Conservation (phyloP, 495 filamentous ascomycete genomes). For the Penicillium psychrofluorescens region DNA sequence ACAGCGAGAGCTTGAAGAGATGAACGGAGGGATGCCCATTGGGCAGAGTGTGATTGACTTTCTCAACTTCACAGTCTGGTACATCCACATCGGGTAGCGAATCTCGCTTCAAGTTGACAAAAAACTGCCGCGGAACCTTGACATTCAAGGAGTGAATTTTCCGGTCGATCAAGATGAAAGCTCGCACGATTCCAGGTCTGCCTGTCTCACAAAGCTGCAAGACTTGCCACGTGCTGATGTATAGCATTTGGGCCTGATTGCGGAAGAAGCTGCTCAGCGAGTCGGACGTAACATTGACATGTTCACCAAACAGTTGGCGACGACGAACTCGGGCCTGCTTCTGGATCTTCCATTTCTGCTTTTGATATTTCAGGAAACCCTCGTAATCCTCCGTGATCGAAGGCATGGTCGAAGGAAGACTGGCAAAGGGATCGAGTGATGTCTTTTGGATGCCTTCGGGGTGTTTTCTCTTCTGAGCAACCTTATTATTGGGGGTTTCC, state of each 20-base stretch:
- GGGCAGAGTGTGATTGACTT: conserved; percentile 83
- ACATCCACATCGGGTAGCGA: conserved; percentile 88
- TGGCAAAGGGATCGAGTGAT: conserved; percentile 71
- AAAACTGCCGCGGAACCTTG: conserved; percentile 82
- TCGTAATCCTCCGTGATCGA: conserved; percentile 78
- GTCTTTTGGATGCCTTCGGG: conserved; percentile 57
- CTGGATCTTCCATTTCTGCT: conserved; percentile 98
- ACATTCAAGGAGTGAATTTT: conserved; percentile 85
- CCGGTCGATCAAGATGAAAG: conserved; percentile 86
- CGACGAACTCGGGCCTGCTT: conserved; percentile 83
- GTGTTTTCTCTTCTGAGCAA: conserved; percentile 76
- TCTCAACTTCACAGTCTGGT: conserved; percentile 78
- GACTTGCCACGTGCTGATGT: conserved; percentile 89
- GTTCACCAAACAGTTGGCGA: conserved; percentile 89
- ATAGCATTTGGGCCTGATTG: conserved; percentile 82
- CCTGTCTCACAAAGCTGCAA: conserved; percentile 77
- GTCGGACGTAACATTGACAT: conserved; percentile 56
- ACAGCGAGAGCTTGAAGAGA: conserved; percentile 85
- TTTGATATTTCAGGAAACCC: conserved; percentile 90
- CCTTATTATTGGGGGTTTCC: conserved; percentile 59
- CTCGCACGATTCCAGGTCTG: conserved; percentile 75
- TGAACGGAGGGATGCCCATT: conserved; percentile 93
- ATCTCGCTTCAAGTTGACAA: conserved; percentile 80
- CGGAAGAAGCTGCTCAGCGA: conserved; percentile 82
- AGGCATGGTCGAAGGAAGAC: conserved; percentile 80